Percentiles rank a stretch among this genome's conserved stretches.
Conservation (phyloP, 2,329 filamentous ascomycete genomes). For the Fusarium metavorans region DNA sequence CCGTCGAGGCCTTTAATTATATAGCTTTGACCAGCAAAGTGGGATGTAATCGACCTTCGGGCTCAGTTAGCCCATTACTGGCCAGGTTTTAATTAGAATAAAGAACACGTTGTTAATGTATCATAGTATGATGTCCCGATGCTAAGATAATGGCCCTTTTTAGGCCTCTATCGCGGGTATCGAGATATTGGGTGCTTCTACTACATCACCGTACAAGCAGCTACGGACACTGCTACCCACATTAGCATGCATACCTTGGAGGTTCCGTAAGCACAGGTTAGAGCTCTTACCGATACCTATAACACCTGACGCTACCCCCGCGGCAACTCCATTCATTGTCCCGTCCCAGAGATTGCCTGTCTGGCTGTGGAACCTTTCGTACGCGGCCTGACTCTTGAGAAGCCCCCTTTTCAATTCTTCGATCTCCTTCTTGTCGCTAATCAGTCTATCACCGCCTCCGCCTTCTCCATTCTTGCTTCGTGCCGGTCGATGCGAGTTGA, state of each 20-base stretch:
- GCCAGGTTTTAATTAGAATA: no score
- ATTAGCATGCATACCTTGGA: neutral
- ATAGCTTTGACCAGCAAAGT: no score
- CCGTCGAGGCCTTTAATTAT: no score
- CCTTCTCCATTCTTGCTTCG: neutral
- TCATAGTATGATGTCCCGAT: no score
- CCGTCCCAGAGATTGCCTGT: conserved; percentile 1
- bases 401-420: neutral
- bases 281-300: conserved; percentile 5
- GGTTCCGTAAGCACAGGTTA: neutral
- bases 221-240: neutral
- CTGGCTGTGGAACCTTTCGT: neutral
- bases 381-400: neutral
- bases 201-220: neutral
- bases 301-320: conserved; percentile 1
- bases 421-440: neutral
- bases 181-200: neutral
- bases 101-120: no score
- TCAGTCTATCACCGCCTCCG: neutral
- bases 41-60: no score
- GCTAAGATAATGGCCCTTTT: no score
- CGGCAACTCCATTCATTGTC: conserved; percentile 8
- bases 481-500: neutral
- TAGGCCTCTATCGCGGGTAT: neutral
- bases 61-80: no score